Evolutionary conservation across 2,329 filamentous ascomycete species (phyloP), one percentile per base, ranked within the genome.

Genomic region (Endothia cerciana): DNA sequence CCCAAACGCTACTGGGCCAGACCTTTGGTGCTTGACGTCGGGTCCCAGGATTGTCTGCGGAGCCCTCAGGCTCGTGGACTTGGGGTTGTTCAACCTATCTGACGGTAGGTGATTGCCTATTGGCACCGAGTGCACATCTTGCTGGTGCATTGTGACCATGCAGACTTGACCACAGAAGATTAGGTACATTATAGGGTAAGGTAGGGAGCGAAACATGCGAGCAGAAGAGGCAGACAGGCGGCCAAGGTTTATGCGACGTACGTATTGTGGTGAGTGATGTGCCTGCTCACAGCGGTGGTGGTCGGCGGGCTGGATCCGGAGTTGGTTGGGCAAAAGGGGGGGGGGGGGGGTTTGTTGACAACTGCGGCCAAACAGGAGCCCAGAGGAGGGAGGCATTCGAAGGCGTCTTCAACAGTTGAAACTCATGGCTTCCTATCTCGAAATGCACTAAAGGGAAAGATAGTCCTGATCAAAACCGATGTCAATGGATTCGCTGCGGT

Each of bases 141-240:
- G 41, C 41, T 55, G 43, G 17, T 60, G 60, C 60, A 60, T 60
- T 33, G 63, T 38, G 58, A 60, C 55, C 30, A 59, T 63, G 64
- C 60, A 63, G 53, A 61, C 64, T 59, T 59, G 58, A 55, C 60
- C 55, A 57, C 41, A 28, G 41, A 51, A 28, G 22, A 59, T 58
- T 38, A 41, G 36, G 58, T 36, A 25, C 47, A 59, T 55, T 36
- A 38, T n/a, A 49, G 38, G 41, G 36, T 36, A 38, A 43, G 22
- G 5, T 30, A 25, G 25, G 38, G 47, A 47, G 47, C 41, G 57
- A 60, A 33, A 60, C 57, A n/a, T 49, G 47, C 38, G 13, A 38
- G 4, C n/a, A 51, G 25, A 25, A 51, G 25, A 53, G 17, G 15
- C 49, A 15, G 15, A 8, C 30, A 55, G 7, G 28, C 28, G 30